Evolutionary conservation across 139 green algal genomes (phyloP).

Genomic region (Volvox reticuliferus): DNA sequence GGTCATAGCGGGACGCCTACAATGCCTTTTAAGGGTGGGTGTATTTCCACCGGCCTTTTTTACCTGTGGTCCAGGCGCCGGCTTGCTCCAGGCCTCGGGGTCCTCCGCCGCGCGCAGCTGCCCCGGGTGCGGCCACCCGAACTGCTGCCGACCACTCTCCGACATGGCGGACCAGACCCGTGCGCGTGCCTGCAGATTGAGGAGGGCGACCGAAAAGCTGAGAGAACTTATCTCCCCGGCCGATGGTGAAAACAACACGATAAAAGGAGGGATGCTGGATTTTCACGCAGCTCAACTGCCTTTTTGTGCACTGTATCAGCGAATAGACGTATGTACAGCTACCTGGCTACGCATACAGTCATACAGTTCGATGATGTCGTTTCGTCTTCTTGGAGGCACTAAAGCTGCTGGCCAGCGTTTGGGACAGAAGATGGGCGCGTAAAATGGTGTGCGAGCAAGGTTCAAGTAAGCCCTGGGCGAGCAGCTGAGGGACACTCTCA

Average conservation of each 20-base stretch:
- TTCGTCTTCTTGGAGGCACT: too few species aligned
- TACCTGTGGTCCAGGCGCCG: constrained; percentile 21
- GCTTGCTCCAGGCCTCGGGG: background rate
- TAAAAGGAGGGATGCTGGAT: background rate
- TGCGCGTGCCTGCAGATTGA: background rate
- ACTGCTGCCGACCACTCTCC: constrained; percentile 42
- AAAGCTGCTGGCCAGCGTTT: too few species aligned
- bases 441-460: too few species aligned
- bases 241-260: background rate
- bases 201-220: background rate
- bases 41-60: too few species aligned
- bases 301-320: background rate
- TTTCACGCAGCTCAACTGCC: background rate
- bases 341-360: too few species aligned
- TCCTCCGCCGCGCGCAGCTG: constrained; percentile 48
- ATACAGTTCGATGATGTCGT: too few species aligned
- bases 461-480: too few species aligned
- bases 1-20: too few species aligned
- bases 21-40: too few species aligned
- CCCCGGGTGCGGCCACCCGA: constrained; percentile 56
- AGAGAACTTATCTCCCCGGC: background rate
- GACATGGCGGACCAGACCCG: background rate
- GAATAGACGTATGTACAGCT: background rate
- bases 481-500: too few species aligned
- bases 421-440: too few species aligned